A percentile compares a stretch with the other conserved stretches of the same genome.
These are phyloP conservation scores for Candida manassasensis DNA, from an alignment of 805 yeast species.

Conservation along the genomic window DNA sequence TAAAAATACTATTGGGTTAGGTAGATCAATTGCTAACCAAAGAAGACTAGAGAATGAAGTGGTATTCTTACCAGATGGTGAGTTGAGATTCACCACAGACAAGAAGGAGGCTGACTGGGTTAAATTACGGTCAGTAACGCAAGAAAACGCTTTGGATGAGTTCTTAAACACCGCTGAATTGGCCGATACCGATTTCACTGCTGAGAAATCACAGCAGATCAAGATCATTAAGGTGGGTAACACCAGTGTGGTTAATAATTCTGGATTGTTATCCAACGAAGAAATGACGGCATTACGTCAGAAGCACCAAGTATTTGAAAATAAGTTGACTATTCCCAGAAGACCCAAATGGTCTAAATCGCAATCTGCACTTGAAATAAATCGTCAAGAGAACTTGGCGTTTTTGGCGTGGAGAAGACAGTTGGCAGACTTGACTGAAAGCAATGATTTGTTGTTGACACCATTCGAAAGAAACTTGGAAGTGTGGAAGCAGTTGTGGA, in stretches of 20 bases:
- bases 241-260: conserved; percentile 36
- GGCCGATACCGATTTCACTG: conserved; percentile 94
- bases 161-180: conserved; percentile 91
- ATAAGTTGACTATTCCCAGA: conserved; percentile 80
- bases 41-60: conserved; percentile 66
- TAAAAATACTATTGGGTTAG: conserved; percentile 79
- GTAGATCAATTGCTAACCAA: conserved; percentile 74
- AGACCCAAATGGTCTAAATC: conserved; percentile 80
- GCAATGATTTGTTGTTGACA: conserved; percentile 78
- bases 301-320: conserved; percentile 63
- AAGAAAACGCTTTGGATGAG: conserved; percentile 90
- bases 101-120: conserved; percentile 86
- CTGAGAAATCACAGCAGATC: conserved; percentile 79
- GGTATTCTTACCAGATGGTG: conserved; percentile 77
- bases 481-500: conserved; percentile 98
- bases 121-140: conserved; percentile 88
- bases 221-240: conserved; percentile 74
- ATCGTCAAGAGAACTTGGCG: conserved; percentile 82
- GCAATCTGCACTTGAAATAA: conserved; percentile 72
- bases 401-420: conserved; percentile 93
- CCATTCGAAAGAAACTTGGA: conserved; percentile 96
- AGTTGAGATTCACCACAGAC: conserved; percentile 81
- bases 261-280: conserved; percentile 54
- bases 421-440: conserved; percentile 79
- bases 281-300: conserved; percentile 59